These are phyloP conservation scores for Penicillium samsonianum DNA, from an alignment of 495 filamentous ascomycete species.

Conservation along the genomic window DNA sequence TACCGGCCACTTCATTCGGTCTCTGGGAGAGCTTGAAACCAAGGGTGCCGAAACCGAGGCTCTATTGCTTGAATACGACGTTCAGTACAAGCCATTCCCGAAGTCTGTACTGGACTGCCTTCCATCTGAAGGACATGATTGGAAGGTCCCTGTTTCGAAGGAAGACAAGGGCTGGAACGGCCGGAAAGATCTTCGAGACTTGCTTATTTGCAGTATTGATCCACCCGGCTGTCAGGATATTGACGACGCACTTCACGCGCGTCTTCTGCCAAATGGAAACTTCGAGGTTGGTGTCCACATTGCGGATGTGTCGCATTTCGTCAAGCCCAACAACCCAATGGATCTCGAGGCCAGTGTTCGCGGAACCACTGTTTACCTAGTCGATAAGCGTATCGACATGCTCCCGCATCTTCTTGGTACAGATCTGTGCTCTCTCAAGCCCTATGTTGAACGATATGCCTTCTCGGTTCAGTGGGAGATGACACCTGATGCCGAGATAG, in stretches of 20 bases:
- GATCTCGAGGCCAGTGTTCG: conserved; percentile 89
- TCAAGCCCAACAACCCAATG: conserved; percentile 97
- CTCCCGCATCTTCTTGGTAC: conserved; percentile 93
- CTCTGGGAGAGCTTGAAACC: conserved; percentile 87
- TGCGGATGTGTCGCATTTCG: conserved; percentile 96
- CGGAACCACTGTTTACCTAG: conserved; percentile 95
- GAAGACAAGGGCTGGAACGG: conserved; percentile 84
- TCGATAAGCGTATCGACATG: conserved; percentile 99
- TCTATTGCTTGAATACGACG: conserved; percentile 89
- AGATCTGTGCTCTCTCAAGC: conserved; percentile 94
- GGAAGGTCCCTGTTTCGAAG: conserved; percentile 77
- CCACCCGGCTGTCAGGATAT: conserved; percentile 96
- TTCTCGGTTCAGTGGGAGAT: conserved; percentile 97
- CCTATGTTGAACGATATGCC: conserved; percentile 94
- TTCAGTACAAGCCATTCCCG: conserved; percentile 96
- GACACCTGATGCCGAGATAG: conserved; percentile 78
- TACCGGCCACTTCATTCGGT: conserved; percentile 89
- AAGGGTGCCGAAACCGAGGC: conserved; percentile 97
- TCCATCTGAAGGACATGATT: conserved; percentile 87
- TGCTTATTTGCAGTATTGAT: conserved; percentile 96
- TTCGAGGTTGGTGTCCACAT: conserved; percentile 98
- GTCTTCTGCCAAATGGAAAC: conserved; percentile 85
- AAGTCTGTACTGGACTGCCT: conserved; percentile 93
- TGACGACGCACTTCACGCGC: conserved; percentile 92
- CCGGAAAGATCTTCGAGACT: conserved; percentile 76